phyloP scores from a whole-genome alignment of 2,329 filamentous ascomycete genomes.

The Hawksworthiomyces lignivorus region DNA sequence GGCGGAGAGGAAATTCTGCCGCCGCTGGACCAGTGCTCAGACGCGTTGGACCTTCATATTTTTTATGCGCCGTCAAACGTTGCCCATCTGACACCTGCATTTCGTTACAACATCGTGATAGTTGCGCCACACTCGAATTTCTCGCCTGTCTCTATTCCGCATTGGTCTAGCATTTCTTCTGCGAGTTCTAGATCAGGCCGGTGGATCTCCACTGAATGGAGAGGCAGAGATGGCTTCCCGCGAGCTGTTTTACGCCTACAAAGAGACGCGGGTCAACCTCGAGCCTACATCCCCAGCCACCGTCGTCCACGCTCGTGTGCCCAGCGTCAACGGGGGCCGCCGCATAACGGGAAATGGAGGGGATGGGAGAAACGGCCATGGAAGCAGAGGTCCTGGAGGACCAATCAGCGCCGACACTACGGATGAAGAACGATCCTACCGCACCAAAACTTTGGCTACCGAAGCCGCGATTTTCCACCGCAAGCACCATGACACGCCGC shows the following conservation, averaged over 20 bases:
- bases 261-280: conserved; percentile 79
- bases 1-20: conserved; percentile 7
- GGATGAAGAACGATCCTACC: conserved; percentile 64
- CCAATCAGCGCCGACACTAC: conserved; percentile 36
- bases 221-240: conserved; percentile 57
- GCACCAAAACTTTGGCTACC: conserved; percentile 63
- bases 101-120: too few species aligned
- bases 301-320: conserved; percentile 62
- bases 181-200: too few species aligned
- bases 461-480: conserved; percentile 82
- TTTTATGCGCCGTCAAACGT: too few species aligned
- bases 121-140: too few species aligned
- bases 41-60: too few species aligned
- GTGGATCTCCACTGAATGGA: conserved; percentile 50
- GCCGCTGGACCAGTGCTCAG: too few species aligned
- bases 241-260: conserved; percentile 63
- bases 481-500: conserved; percentile 64
- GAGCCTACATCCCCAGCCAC: conserved; percentile 64
- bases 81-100: too few species aligned
- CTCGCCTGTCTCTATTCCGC: too few species aligned
- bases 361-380: neutral
- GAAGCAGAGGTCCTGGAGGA: conserved; percentile 22
- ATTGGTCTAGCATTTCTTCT: neutral
- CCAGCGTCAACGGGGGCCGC: conserved; percentile 36
- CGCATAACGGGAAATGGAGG: conserved; percentile 24